phyloP scores from a whole-genome alignment of 495 filamentous ascomycete genomes.

The Podospora pseudopauciseta region DNA sequence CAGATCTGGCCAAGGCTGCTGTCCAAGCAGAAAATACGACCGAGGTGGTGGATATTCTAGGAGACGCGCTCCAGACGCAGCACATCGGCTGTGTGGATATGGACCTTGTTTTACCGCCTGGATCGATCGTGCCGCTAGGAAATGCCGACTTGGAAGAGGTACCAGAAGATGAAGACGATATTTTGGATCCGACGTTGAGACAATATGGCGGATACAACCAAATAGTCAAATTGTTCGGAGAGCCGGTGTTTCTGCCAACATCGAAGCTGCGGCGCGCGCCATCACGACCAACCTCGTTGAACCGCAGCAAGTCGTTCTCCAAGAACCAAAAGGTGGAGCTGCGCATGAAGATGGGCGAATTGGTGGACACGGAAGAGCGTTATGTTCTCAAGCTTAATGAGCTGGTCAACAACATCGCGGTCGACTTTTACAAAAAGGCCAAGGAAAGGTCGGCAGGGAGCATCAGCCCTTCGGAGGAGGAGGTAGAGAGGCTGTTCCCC shows the following conservation, averaged over 20 bases:
- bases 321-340: slow-evolving; percentile 79
- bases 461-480: slow-evolving; percentile 67
- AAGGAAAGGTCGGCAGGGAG: slow-evolving; percentile 55
- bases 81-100: slow-evolving; percentile 79
- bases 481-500: slow-evolving; percentile 75
- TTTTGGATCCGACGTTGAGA: slow-evolving; percentile 55
- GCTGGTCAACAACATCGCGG: slow-evolving; percentile 68
- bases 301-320: slow-evolving; percentile 66
- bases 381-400: slow-evolving; percentile 85
- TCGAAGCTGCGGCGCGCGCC: slow-evolving; percentile 81
- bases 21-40: slow-evolving; percentile 67
- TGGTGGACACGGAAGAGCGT: slow-evolving; percentile 89
- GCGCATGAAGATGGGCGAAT: slow-evolving; percentile 83
- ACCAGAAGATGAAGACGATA: slow-evolving; percentile 55
- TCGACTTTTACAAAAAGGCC: slow-evolving; percentile 68
- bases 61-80: slow-evolving; percentile 69
- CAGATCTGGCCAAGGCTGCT: slow-evolving; percentile 80
- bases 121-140: slow-evolving; percentile 60
- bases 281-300: slow-evolving; percentile 76
- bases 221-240: slow-evolving; percentile 72
- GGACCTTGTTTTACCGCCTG: slow-evolving; percentile 78
- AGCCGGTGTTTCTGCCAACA: slow-evolving; percentile 81
- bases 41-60: slow-evolving; percentile 68
- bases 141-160: slow-evolving; percentile 49
- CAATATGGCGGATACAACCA: slow-evolving; percentile 73